Evolutionary conservation across 2,329 filamentous ascomycete genomes (phyloP).

Genomic region (Fulvia fulva): DNA sequence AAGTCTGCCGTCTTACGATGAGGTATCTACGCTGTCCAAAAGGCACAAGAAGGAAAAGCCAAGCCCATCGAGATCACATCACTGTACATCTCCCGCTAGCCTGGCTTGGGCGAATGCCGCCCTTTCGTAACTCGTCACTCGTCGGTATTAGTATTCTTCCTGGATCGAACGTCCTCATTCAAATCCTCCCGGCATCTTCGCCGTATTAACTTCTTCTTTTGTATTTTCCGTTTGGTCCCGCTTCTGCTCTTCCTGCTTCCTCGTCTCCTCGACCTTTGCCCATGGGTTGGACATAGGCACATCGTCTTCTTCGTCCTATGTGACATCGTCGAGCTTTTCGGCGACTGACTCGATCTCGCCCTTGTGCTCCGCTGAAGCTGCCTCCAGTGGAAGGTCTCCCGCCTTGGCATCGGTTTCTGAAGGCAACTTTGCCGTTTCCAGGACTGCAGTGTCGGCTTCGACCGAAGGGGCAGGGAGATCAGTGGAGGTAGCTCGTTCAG

Average conservation of each 20-base stretch:
- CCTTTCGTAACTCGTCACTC: not conserved
- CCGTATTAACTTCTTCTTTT: constrained; percentile 11
- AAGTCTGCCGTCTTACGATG: not conserved
- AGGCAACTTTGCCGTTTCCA: not conserved
- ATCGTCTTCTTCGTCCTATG: constrained; percentile 17
- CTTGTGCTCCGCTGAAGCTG: not conserved
- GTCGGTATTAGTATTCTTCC: not conserved
- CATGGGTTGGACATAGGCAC: constrained; percentile 21
- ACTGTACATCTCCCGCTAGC: too few relatives aligned
- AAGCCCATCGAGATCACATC: too few relatives aligned
- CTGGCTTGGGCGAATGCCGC: not conserved
- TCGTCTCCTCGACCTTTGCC: constrained; percentile 22
- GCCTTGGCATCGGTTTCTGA: not conserved
- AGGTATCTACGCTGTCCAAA: not conserved
- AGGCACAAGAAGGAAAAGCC: too few relatives aligned
- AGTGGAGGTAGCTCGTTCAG: not conserved
- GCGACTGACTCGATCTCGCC: constrained; percentile 2
- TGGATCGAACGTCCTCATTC: constrained; percentile 17
- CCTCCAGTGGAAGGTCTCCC: not conserved
- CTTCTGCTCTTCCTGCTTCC: constrained; percentile 12
- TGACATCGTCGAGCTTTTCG: constrained; percentile 13
- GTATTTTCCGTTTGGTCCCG: constrained; percentile 6
- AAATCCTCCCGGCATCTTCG: constrained; percentile 33
- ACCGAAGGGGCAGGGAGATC: not conserved
- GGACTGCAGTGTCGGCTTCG: not conserved